A percentile compares a stretch with the other conserved stretches of the same genome.
These are phyloP conservation scores for Phytophthora foliorum DNA, from an alignment of 352 stramenopile species.

Conservation along the genomic window DNA sequence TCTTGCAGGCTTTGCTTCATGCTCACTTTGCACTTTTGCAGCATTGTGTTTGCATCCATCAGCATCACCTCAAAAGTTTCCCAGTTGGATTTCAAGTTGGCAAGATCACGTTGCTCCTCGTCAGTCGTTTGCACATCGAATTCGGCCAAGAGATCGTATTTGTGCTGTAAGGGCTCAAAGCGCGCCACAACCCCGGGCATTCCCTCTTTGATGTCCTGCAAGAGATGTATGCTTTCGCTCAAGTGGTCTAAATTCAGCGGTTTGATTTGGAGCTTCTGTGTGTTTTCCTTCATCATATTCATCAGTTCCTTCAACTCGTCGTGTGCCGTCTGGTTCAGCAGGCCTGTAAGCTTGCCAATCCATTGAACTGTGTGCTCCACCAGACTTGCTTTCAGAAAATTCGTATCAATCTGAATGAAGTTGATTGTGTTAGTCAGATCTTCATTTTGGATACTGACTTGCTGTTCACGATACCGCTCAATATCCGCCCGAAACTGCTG, in stretches of 20 bases:
- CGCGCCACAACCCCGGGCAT: constrained; percentile 71
- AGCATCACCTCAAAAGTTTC: constrained; percentile 89
- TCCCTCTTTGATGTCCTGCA: constrained; percentile 90
- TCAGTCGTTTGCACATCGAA: constrained; percentile 92
- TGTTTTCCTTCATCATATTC: constrained; percentile 91
- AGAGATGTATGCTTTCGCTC: constrained; percentile 90
- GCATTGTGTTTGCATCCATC: constrained; percentile 86
- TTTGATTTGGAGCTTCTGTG: constrained; percentile 83
- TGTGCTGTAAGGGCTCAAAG: constrained; percentile 88
- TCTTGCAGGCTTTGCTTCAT: constrained; percentile 97
- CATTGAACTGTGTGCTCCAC: constrained; percentile 94
- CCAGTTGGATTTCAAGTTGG: constrained; percentile 81
- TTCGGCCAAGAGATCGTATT: constrained; percentile 88
- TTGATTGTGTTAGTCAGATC: constrained; percentile 95
- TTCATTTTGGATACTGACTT: constrained; percentile 93
- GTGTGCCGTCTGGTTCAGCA: constrained; percentile 93
- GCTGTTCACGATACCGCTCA: constrained; percentile 91
- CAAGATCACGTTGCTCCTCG: constrained; percentile 83
- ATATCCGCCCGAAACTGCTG: constrained; percentile 95
- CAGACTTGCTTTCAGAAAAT: constrained; percentile 92
- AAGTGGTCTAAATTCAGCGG: constrained; percentile 93
- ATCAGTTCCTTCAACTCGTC: constrained; percentile 90
- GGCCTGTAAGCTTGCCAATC: constrained; percentile 92
- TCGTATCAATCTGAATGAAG: constrained; percentile 96
- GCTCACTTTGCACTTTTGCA: constrained; percentile 95